phyloP scores from a whole-genome alignment of 805 yeast species.

The Saccharomyces mikatae region DNA sequence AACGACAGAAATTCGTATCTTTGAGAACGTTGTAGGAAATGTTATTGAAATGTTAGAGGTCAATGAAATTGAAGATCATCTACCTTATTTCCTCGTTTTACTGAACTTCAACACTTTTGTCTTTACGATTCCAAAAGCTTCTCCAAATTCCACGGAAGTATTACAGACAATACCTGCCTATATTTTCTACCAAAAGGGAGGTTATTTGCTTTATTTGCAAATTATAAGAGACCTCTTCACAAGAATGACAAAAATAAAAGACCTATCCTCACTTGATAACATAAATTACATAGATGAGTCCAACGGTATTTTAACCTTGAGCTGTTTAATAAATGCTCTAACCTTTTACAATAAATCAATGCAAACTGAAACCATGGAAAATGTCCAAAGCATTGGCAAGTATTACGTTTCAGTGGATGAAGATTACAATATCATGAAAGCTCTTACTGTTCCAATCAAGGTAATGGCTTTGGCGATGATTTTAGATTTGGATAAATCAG shows the following conservation, averaged over 20 bases:
- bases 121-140: constrained; percentile 27
- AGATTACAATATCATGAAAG: constrained; percentile 19
- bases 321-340: constrained; percentile 37
- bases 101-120: constrained; percentile 33
- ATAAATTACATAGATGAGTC: constrained; percentile 32
- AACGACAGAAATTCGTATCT: constrained; percentile 36
- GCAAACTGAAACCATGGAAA: constrained; percentile 31
- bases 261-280: constrained; percentile 30
- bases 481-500: constrained; percentile 11
- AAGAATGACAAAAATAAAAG: constrained; percentile 16
- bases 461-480: constrained; percentile 18
- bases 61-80: constrained; percentile 13
- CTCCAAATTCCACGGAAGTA: constrained; percentile 23
- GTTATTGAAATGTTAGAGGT: constrained; percentile 25
- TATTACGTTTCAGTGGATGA: constrained; percentile 17
- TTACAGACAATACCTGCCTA: constrained; percentile 35
- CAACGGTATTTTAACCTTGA: constrained; percentile 31
- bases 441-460: constrained; percentile 18
- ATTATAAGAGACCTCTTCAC: constrained; percentile 17
- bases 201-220: constrained; percentile 30
- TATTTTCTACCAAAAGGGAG: constrained; percentile 45
- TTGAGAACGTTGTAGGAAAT: constrained; percentile 27
- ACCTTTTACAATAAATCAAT: constrained; percentile 41
- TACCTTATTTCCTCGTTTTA: constrained; percentile 32
- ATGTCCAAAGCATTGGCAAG: constrained; percentile 15